Conservation (phyloP, 164 flowering plant species). For the Platanus orientalis region DNA sequence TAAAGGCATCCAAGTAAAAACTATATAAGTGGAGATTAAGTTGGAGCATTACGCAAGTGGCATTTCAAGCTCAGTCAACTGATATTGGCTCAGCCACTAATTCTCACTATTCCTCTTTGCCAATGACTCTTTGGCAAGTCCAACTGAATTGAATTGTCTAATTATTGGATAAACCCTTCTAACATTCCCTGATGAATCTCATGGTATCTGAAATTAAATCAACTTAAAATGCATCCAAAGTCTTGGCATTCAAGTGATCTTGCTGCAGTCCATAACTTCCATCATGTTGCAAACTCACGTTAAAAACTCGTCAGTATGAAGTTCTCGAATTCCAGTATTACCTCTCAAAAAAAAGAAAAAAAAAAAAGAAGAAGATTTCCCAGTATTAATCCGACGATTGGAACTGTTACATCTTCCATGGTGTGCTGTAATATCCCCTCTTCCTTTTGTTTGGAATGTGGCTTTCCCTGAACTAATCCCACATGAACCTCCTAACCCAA, state of each 20-base stretch:
- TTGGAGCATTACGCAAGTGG: not conserved
- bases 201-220: not conserved
- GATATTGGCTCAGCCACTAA: not conserved
- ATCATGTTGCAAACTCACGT: conserved; percentile 42
- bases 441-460: conserved; percentile 12
- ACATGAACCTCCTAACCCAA: not conserved
- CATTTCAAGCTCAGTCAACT: not conserved
- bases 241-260: not conserved
- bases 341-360: no score
- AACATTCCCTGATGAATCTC: not conserved
- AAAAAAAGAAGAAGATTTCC: conserved; percentile 5
- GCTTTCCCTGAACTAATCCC: conserved; percentile 8
- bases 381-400: not conserved
- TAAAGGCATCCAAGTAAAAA: not conserved
- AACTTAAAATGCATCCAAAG: not conserved
- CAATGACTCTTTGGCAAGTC: no score
- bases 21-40: not conserved
- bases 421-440: not conserved
- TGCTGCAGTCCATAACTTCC: conserved; percentile 35
- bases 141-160: no score
- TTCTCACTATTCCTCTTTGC: not conserved
- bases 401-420: not conserved
- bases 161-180: no score
- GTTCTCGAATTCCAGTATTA: conserved; percentile 1
- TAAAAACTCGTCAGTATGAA: conserved; percentile 27